Base-by-base conservation (phyloP, 2,329 filamentous ascomycete species). In the Chrysoporthe deuterocubensis region DNA sequence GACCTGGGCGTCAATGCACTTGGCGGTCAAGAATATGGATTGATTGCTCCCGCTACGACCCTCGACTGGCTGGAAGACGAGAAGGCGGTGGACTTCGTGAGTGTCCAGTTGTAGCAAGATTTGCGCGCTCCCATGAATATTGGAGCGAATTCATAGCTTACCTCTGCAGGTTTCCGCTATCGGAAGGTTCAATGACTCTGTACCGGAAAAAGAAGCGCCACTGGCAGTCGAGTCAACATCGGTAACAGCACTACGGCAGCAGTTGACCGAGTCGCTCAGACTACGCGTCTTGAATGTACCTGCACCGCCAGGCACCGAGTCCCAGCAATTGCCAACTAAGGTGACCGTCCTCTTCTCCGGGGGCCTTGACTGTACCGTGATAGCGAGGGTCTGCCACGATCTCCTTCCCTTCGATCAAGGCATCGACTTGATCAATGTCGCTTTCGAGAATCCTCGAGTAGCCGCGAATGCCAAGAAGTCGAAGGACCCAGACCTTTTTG, bases 391-490 rank as follows among this genome's bases (percentile, higher is more conserved):
- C 34, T 84, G 87, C 13, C 92, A 97, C 75, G 91, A 97, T 14
- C 79, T 96, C 2, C 76, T 98, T 2, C 91, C 92, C 0, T 16
- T 76, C 0, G 79, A 84, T 4, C 90, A 96, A 74, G 82, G 86
- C 1, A 89, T 99, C 69, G 96, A 98, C 75, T 83, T 99, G 9
- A 85, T 99, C 71, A 99, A 99, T 72, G 95, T 99, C 58, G 96
- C 95, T 0, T 99, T 99, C 74, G 93, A 99, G 78, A 99, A 99
- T 72, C 95, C 94, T 0, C 87, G 92, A 43, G 87, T 90, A 71
- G 89, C 85, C 68, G 89, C 84, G 3, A 83, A 87, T 56, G 79
- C 86, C 14, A 81, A 81, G 26, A 81, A 77, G 67, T 75, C 68
- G 71, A 75, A 3, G 76, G 77, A 57, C 6, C 65, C 71, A 57